phyloP scores from a whole-genome alignment of 495 filamentous ascomycete genomes.

The Aspergillus ellipticus region DNA sequence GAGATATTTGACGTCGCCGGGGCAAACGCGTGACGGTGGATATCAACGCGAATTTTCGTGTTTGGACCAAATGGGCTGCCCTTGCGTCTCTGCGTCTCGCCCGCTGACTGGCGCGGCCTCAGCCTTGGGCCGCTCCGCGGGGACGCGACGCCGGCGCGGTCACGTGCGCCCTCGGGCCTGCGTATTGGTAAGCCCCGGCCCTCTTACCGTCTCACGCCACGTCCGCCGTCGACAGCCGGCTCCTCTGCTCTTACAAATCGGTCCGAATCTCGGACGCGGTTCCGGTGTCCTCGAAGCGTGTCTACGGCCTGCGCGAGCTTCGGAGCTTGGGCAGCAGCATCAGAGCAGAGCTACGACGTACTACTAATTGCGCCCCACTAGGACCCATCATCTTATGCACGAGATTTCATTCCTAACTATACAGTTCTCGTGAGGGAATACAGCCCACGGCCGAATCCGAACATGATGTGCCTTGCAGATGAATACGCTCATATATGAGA shows the following conservation, averaged over 20 bases:
- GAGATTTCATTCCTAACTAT: too few relatives aligned
- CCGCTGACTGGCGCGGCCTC: neutral
- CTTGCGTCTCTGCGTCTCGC: conserved; percentile 4
- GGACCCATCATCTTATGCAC: too few relatives aligned
- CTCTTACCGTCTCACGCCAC: conserved; percentile 3
- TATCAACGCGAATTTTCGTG: conserved; percentile 40
- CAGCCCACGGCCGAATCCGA: neutral
- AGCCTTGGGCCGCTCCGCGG: neutral
- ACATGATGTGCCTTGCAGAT: neutral
- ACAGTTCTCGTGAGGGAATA: too few relatives aligned
- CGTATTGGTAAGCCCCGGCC: neutral
- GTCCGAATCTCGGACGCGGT: neutral
- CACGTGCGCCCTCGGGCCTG: neutral
- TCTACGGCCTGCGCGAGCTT: too few relatives aligned
- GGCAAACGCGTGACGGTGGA: conserved; percentile 34
- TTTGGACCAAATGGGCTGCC: conserved; percentile 32
- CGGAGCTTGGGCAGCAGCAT: too few relatives aligned
- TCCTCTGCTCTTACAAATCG: neutral
- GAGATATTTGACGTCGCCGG: conserved; percentile 38
- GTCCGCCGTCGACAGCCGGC: neutral
- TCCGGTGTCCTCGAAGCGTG: too few relatives aligned
- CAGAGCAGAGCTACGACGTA: too few relatives aligned
- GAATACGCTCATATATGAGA: neutral
- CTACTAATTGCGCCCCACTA: too few relatives aligned
- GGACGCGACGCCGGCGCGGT: neutral